phyloP scores from a whole-genome alignment of 495 filamentous ascomycete genomes.

The Trichodelitschia bisporula region DNA sequence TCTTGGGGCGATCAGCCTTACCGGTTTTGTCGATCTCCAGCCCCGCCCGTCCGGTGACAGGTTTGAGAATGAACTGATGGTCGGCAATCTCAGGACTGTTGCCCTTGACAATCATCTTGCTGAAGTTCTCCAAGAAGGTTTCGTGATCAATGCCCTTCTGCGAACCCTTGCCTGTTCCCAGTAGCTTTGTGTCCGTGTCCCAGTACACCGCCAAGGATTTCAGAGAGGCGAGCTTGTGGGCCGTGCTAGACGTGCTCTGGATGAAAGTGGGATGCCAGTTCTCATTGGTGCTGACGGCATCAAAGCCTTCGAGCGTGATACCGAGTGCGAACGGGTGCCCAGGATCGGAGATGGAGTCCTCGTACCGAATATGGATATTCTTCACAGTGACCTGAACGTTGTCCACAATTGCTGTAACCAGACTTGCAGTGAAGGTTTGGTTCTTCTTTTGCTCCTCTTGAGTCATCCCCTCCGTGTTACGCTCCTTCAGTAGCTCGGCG shows the following conservation, averaged over 20 bases:
- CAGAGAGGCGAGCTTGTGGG: slow-evolving; percentile 77
- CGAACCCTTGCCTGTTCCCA: slow-evolving; percentile 45
- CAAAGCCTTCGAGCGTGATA: slow-evolving; percentile 78
- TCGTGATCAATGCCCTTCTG: slow-evolving; percentile 38
- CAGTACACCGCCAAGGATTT: slow-evolving; percentile 82
- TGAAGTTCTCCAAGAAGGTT: slow-evolving; percentile 50
- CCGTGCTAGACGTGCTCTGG: slow-evolving; percentile 53
- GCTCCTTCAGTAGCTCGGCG: slow-evolving; percentile 77
- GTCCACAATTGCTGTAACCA: slow-evolving; percentile 89
- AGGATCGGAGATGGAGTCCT: slow-evolving; percentile 86
- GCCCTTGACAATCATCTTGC: slow-evolving; percentile 45
- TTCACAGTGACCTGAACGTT: slow-evolving; percentile 93
- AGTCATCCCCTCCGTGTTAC: slow-evolving; percentile 77
- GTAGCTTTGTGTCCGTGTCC: slow-evolving; percentile 73
- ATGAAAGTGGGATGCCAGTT: slow-evolving; percentile 91
- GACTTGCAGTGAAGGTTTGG: slow-evolving; percentile 85
- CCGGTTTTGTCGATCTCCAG: slow-evolving; percentile 84
- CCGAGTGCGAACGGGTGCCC: slow-evolving; percentile 89
- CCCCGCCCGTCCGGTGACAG: slow-evolving; percentile 76
- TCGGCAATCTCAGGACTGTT: slow-evolving; percentile 23
- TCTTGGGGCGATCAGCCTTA: slow-evolving; percentile 51
- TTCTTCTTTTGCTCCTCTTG: slow-evolving; percentile 84
- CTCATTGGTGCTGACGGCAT: slow-evolving; percentile 81
- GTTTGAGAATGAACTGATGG: slow-evolving; percentile 87
- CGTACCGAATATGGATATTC: slow-evolving; percentile 93